Conservation (phyloP, 495 filamentous ascomycete genomes). For the Articulospora tetracladia region DNA sequence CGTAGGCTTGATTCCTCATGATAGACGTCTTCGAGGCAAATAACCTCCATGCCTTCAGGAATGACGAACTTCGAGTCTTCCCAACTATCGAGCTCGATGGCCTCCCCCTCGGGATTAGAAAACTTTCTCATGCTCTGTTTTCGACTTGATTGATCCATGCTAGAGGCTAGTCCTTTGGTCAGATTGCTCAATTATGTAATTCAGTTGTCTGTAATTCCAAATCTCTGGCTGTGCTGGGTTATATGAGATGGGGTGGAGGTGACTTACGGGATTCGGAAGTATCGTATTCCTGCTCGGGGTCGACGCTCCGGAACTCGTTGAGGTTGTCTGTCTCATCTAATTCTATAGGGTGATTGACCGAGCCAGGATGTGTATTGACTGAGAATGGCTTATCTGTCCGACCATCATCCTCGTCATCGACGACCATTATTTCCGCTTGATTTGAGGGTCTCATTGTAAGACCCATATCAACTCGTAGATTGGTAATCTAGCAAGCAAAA, state of each 20-base stretch:
- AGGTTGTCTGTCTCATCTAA: neutral
- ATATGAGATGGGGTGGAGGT: neutral
- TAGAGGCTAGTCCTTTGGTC: neutral
- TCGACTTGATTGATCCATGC: neutral
- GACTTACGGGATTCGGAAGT: neutral
- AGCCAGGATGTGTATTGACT: neutral
- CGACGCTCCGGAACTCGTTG: neutral
- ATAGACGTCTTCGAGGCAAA: constrained; percentile 11
- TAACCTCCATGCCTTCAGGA: neutral
- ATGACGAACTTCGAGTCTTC: neutral
- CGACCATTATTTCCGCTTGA: too few relatives aligned
- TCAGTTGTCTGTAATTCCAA: too few relatives aligned
- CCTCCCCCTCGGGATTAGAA: neutral
- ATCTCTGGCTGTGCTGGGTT: too few relatives aligned
- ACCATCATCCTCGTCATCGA: too few relatives aligned
- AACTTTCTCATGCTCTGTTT: neutral
- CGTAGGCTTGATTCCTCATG: neutral
- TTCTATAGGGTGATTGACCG: neutral
- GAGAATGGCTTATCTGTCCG: too few relatives aligned
- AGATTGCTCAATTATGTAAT: neutral
- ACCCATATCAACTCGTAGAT: too few relatives aligned
- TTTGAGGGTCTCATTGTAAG: too few relatives aligned
- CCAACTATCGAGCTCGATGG: neutral
- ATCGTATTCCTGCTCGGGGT: neutral
- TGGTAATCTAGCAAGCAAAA: too few relatives aligned